These are phyloP conservation scores for Vaccinium macrocarpon DNA, from an alignment of 148 eudicot genomes.

Conservation along the genomic window DNA sequence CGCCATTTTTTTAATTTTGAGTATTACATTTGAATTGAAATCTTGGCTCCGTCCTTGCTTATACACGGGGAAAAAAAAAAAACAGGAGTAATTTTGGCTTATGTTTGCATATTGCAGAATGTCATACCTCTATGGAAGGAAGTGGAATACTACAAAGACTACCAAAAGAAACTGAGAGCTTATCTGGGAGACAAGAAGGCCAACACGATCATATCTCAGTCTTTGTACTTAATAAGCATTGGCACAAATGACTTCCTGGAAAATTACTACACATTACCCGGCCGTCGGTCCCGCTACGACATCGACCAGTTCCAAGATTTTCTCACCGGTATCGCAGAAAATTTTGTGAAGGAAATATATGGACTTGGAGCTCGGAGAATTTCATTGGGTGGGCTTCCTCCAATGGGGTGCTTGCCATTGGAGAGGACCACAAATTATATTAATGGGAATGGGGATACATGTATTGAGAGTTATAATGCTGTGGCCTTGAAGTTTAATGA, in stretches of 20 bases:
- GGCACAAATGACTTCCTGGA: slow-evolving; percentile 92
- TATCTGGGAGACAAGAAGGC: slow-evolving; percentile 50
- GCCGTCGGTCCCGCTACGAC: slow-evolving; percentile 28
- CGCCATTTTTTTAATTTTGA: no score
- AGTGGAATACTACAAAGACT: slow-evolving; percentile 70
- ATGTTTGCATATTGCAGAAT: slow-evolving; percentile 29
- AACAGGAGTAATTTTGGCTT: background rate
- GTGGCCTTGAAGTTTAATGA: slow-evolving; percentile 56
- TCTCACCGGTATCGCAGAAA: slow-evolving; percentile 34
- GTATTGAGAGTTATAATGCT: slow-evolving; percentile 48
- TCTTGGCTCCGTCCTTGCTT: no score
- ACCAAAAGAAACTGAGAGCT: slow-evolving; percentile 43
- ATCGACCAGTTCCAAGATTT: slow-evolving; percentile 44
- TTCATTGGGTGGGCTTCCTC: slow-evolving; percentile 53
- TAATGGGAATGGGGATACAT: slow-evolving; percentile 19
- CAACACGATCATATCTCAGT: slow-evolving; percentile 36
- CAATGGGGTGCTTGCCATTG: slow-evolving; percentile 81
- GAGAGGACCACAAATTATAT: slow-evolving; percentile 52
- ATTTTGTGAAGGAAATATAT: slow-evolving; percentile 36
- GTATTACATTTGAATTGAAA: no score
- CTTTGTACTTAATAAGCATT: slow-evolving; percentile 53
- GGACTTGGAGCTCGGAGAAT: slow-evolving; percentile 58
- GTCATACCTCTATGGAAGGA: slow-evolving; percentile 86
- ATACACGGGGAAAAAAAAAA: background rate
- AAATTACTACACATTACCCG: slow-evolving; percentile 56